Evolutionary conservation across 441 rosid genomes (phyloP), one percentile per base, ranked within the genome.

Genomic region (Sinapis alba): DNA sequence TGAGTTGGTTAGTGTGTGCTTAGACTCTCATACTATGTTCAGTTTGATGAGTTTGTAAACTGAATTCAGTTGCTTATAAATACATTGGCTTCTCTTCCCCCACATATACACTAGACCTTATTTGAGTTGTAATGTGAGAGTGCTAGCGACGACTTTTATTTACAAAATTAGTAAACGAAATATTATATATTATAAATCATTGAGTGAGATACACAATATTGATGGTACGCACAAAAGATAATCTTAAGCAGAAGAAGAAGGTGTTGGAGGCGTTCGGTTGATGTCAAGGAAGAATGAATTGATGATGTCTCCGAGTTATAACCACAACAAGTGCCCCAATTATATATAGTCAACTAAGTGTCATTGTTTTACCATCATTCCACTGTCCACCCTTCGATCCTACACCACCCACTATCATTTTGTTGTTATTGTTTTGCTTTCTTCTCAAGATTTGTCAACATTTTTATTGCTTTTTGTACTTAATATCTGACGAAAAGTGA

Each of bases 251-350:
- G 65, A 51, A 12, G 27, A 24, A 24, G 38, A 58, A 28, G 53
- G 59, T 69, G 59, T 51, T 8, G 58, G 19, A n/a, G 19, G 16
- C 28, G 62, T 75, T 75, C 20, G 74, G 70, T 76, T 62, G 79
- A 69, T 76, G 79, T 76, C 74, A 76, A 53, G 20, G 60, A 54
- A 47, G 56, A 69, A 41, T 53, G 69, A 62, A 76, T 69, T 41
- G 74, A 69, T 62, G 38, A 43, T 69, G 79, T 54, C 71, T 76
- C 9, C 16, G 15, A 69, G 65, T 54, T 27, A 56, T 18, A 43
- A 76, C 71, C 75, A 76, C 67, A 70, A 70, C 61, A 63, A 53
- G 62, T 76, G 71, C 3, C 38, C 65, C 65, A 56, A 62, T 62
- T 26, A 16, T 50, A 16, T 50, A 28, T 19, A 56, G 8, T 41